A percentile compares a stretch with the other conserved stretches of the same genome.
phyloP scores from a whole-genome alignment of 2,329 filamentous ascomycete species.

The Cadophora luteo-olivacea region DNA sequence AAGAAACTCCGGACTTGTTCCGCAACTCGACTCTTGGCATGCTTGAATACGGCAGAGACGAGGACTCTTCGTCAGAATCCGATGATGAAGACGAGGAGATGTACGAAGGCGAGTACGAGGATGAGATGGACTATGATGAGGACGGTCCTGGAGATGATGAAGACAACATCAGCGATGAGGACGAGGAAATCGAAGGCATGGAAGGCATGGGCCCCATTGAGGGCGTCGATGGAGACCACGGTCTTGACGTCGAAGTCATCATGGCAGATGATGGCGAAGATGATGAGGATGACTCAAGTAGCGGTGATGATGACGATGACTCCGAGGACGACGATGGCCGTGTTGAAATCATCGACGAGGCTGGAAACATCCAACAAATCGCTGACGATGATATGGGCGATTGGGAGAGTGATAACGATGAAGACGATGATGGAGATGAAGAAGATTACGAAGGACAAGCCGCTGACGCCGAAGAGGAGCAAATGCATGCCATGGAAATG shows the following conservation, averaged over 20 bases:
- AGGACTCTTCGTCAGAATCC: constrained; percentile 75
- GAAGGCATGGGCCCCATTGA: constrained; percentile 89
- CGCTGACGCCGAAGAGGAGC: constrained; percentile 59
- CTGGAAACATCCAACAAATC: constrained; percentile 56
- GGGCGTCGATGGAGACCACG: constrained; percentile 68
- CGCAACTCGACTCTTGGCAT: constrained; percentile 95
- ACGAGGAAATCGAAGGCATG: constrained; percentile 81
- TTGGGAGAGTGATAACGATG: constrained; percentile 68
- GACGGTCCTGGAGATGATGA: constrained; percentile 69
- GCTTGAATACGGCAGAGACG: constrained; percentile 83
- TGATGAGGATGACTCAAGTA: constrained; percentile 64
- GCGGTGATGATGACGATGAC: constrained; percentile 62
- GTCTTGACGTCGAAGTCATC: constrained; percentile 72
- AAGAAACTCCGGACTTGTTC: constrained; percentile 96
- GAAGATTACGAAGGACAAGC: constrained; percentile 60
- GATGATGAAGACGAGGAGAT: constrained; percentile 87
- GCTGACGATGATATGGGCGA: constrained; percentile 65
- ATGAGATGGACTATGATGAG: constrained; percentile 63
- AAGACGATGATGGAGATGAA: constrained; percentile 60
- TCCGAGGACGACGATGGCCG: constrained; percentile 54
- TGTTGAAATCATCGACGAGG: constrained; percentile 68
- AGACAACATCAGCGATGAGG: constrained; percentile 88
- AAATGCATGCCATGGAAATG: constrained; percentile 52
- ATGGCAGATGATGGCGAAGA: constrained; percentile 75
- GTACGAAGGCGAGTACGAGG: constrained; percentile 92